These are phyloP conservation scores for Penicillium subrubescens DNA, from an alignment of 495 filamentous ascomycete genomes.

Conservation along the genomic window DNA sequence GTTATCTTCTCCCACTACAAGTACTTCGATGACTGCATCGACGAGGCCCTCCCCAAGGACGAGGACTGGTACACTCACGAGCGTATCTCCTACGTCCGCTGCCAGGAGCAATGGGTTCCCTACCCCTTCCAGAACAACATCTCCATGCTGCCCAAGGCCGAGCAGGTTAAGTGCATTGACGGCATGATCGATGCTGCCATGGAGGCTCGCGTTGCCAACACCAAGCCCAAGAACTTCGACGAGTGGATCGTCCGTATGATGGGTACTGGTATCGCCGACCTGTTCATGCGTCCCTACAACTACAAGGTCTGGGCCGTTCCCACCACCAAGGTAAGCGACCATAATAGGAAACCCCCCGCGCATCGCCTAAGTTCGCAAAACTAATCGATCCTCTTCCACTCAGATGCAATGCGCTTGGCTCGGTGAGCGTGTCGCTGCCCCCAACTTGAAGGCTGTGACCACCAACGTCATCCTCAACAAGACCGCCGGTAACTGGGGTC, in stretches of 20 bases:
- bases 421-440: constrained; percentile 96
- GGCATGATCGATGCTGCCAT: constrained; percentile 96
- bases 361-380: neutral
- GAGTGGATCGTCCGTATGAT: constrained; percentile 97
- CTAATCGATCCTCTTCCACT: neutral
- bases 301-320: constrained; percentile 99
- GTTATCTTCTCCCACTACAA: constrained; percentile 99
- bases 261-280: constrained; percentile 85
- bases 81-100: constrained; percentile 98
- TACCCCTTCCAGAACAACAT: constrained; percentile 99
- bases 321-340: constrained; percentile 79
- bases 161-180: constrained; percentile 93
- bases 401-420: constrained; percentile 99
- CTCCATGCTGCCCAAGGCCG: constrained; percentile 95
- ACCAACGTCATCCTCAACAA: constrained; percentile 95
- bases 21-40: constrained; percentile 99
- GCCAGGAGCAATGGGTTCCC: constrained; percentile 93
- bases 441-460: constrained; percentile 92
- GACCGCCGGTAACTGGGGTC: constrained; percentile 96
- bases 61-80: constrained; percentile 98
- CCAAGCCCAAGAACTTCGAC: constrained; percentile 94
- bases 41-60: constrained; percentile 90
- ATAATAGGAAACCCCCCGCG: neutral
- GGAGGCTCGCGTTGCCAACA: constrained; percentile 79
- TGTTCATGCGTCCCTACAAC: constrained; percentile 99